phyloP scores from a whole-genome alignment of 2,329 filamentous ascomycete species.

The Aspergillus sergii region DNA sequence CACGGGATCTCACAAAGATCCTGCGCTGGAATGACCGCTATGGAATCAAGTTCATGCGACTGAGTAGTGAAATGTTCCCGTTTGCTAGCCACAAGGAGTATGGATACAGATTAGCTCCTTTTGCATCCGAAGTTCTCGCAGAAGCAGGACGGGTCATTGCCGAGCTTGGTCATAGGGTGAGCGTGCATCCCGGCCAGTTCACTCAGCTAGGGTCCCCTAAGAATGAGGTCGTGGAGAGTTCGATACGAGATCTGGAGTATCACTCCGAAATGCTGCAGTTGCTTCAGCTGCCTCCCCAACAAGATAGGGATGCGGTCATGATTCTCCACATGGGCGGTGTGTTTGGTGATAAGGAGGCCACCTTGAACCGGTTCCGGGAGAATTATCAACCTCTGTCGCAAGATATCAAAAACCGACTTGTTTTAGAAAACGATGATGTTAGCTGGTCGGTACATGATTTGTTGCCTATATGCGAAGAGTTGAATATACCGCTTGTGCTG shows the following conservation, averaged over 20 bases:
- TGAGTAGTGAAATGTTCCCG: conserved; percentile 96
- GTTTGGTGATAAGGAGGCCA: conserved; percentile 82
- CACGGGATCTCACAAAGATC: conserved; percentile 81
- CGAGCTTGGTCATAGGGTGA: conserved; percentile 79
- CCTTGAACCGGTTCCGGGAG: conserved; percentile 73
- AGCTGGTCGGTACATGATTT: conserved; percentile 91
- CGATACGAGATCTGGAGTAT: conserved; percentile 81
- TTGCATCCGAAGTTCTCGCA: conserved; percentile 75
- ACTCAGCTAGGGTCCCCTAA: conserved; percentile 88
- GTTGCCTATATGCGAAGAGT: conserved; percentile 84
- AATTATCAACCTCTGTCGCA: conserved; percentile 71
- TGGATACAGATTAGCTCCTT: conserved; percentile 81
- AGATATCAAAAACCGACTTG: conserved; percentile 75
- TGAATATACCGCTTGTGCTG: conserved; percentile 90
- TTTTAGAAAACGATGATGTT: conserved; percentile 94
- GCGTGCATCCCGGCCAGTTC: conserved; percentile 89
- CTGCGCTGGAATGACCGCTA: conserved; percentile 90
- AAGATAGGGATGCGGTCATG: conserved; percentile 86
- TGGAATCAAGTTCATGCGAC: conserved; percentile 85
- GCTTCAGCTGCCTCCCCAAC: conserved; percentile 74
- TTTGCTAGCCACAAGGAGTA: conserved; percentile 88
- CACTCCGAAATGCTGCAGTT: conserved; percentile 83
- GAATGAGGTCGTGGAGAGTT: conserved; percentile 72
- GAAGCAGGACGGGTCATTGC: conserved; percentile 77
- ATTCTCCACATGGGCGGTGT: conserved; percentile 91